Conservation (phyloP, 2,329 filamentous ascomycete genomes). For the Diaporthe eres region DNA sequence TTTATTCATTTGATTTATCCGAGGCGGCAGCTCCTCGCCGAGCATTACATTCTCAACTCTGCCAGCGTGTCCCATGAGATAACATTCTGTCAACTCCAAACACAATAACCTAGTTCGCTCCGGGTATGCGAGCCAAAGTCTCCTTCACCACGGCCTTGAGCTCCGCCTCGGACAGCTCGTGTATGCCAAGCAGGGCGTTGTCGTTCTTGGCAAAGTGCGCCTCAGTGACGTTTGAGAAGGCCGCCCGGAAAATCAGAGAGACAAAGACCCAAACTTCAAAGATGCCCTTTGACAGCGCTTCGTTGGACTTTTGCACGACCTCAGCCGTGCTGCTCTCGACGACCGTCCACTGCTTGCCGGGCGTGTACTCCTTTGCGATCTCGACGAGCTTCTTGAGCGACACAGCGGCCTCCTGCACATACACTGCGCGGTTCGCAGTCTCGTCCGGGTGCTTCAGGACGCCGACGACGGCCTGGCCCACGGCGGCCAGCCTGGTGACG, state of each 20-base stretch:
- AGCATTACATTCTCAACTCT: neutral
- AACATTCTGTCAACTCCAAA: no score
- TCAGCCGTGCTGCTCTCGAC: constrained; percentile 18
- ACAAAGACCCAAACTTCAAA: constrained; percentile 7
- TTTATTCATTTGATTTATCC: neutral
- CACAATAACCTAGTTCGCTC: neutral
- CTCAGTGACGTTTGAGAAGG: constrained; percentile 15
- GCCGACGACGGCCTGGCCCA: constrained; percentile 63
- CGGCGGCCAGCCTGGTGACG: constrained; percentile 59
- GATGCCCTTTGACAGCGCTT: constrained; percentile 21
- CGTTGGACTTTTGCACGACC: constrained; percentile 20
- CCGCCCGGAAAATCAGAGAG: constrained; percentile 9
- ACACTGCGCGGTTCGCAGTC: constrained; percentile 66
- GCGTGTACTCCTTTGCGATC: constrained; percentile 27
- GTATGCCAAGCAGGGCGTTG: constrained; percentile 35
- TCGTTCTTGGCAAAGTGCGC: constrained; percentile 30
- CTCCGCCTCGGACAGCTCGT: constrained; percentile 25
- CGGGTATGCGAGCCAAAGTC: constrained; percentile 6
- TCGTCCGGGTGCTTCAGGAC: constrained; percentile 64
- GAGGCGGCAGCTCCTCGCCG: neutral
- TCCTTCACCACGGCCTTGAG: constrained; percentile 30
- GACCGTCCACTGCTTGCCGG: constrained; percentile 33
- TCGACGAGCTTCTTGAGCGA: constrained; percentile 34
- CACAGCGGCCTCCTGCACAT: constrained; percentile 54
- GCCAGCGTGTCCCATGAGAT: no score